Evolutionary conservation across 2,329 filamentous ascomycete species (phyloP).

Genomic region (Botrytis hyacinthi): DNA sequence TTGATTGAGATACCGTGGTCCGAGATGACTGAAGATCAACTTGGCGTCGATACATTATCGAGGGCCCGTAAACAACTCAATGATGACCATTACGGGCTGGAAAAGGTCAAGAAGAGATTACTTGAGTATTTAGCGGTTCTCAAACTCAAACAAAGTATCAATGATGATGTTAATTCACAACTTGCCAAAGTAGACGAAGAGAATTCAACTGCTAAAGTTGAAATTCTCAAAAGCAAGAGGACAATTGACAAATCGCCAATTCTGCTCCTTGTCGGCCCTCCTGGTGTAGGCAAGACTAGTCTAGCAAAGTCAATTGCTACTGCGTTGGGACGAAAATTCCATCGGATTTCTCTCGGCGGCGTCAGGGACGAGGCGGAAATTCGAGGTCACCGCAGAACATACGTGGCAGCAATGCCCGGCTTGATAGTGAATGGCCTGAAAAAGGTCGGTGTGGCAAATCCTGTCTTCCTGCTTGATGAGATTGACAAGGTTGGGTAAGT

Average conservation of each 20-base stretch:
- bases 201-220: constrained; percentile 56
- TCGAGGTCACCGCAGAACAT: constrained; percentile 88
- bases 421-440: constrained; percentile 89
- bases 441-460: constrained; percentile 94
- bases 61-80: constrained; percentile 87
- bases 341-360: constrained; percentile 92
- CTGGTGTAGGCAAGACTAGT: constrained; percentile 94
- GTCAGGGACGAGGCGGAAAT: constrained; percentile 97
- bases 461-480: constrained; percentile 92
- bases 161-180: constrained; percentile 76
- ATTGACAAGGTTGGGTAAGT: constrained; percentile 81
- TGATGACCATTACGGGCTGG: constrained; percentile 92
- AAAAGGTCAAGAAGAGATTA: constrained; percentile 95
- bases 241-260: constrained; percentile 96
- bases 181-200: constrained; percentile 66
- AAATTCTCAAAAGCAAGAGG: constrained; percentile 74
- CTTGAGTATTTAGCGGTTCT: constrained; percentile 96
- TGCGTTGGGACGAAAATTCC: constrained; percentile 90
- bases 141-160: constrained; percentile 87
- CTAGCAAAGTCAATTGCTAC: constrained; percentile 90
- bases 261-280: constrained; percentile 85
- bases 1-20: constrained; percentile 93
- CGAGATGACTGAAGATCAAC: constrained; percentile 76
- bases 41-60: constrained; percentile 75
- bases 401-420: constrained; percentile 98